Percentiles rank a stretch among this genome's conserved stretches.
These are phyloP conservation scores for Choiromyces venosus DNA, from an alignment of 495 filamentous ascomycete species.

Conservation along the genomic window DNA sequence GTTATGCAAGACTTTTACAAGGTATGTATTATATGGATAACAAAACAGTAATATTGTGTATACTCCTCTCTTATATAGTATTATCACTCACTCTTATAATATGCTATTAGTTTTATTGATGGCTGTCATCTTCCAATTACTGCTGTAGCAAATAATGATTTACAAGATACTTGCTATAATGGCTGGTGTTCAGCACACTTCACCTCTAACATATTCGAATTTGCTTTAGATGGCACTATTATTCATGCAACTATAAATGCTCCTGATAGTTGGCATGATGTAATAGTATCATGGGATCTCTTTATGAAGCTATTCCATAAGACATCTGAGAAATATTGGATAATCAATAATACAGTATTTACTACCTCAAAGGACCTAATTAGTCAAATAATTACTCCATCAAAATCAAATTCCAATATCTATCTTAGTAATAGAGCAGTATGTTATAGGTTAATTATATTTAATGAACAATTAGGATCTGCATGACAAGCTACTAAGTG, in stretches of 20 bases:
- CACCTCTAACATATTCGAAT: conserved; percentile 8
- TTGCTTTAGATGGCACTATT: conserved; percentile 10
- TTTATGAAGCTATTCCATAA: not conserved
- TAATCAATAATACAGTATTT: conserved; percentile 7
- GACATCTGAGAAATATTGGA: not conserved
- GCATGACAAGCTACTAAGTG: not conserved
- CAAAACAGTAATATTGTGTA: not conserved
- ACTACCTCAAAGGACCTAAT: not conserved
- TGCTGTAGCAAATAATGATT: not conserved
- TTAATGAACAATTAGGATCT: not conserved
- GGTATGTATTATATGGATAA: not conserved
- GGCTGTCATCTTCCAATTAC: not conserved
- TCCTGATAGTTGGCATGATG: conserved; percentile 10
- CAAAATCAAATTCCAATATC: not conserved
- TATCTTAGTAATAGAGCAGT: not conserved
- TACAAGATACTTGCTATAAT: not conserved
- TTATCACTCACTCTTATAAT: not conserved
- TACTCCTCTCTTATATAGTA: not conserved
- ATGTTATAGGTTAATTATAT: not conserved
- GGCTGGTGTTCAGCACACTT: not conserved
- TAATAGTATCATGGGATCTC: not conserved
- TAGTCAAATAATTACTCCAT: not conserved
- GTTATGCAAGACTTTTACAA: not conserved
- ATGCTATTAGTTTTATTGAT: not conserved
- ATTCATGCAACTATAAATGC: conserved; percentile 9